phyloP scores from a whole-genome alignment of 768 basidiomycete species.

The Hydnomerulius pinastri region DNA sequence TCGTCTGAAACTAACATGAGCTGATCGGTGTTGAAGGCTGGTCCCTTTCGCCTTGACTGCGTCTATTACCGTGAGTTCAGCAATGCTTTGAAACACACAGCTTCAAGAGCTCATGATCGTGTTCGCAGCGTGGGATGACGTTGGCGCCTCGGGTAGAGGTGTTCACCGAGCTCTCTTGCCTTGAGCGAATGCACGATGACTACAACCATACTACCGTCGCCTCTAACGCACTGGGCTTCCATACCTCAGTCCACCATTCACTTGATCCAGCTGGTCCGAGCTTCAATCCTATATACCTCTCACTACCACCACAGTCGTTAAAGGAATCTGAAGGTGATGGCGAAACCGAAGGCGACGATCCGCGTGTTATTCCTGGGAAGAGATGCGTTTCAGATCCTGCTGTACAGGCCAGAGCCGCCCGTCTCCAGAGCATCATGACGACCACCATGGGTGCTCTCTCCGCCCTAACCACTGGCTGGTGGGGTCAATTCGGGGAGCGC shows the following conservation, averaged over 20 bases:
- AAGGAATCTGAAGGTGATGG: constrained; percentile 25
- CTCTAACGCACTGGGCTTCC: background rate
- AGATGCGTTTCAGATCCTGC: constrained; percentile 49
- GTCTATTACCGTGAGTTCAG: constrained; percentile 60
- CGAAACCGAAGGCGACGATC: constrained; percentile 39
- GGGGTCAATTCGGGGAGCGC: constrained; percentile 79
- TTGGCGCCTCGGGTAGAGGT: constrained; percentile 79
- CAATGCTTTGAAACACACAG: background rate
- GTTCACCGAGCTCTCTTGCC: constrained; percentile 76
- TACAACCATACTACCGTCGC: constrained; percentile 39
- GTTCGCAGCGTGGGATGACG: constrained; percentile 71
- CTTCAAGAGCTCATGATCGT: constrained; percentile 7
- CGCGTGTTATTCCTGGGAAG: constrained; percentile 37
- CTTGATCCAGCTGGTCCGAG: constrained; percentile 7
- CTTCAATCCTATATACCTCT: constrained; percentile 13
- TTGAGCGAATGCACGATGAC: constrained; percentile 48
- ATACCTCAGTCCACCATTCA: constrained; percentile 3
- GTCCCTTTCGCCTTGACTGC: constrained; percentile 69
- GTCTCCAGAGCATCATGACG: constrained; percentile 75
- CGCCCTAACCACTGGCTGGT: constrained; percentile 82
- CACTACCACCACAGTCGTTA: constrained; percentile 1
- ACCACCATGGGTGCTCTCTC: constrained; percentile 78
- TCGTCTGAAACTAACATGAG: background rate
- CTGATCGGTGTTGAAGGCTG: constrained; percentile 49
- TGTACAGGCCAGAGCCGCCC: constrained; percentile 69